These are phyloP conservation scores for Albifimbria verrucaria DNA, from an alignment of 2,329 filamentous ascomycete species.

Conservation along the genomic window DNA sequence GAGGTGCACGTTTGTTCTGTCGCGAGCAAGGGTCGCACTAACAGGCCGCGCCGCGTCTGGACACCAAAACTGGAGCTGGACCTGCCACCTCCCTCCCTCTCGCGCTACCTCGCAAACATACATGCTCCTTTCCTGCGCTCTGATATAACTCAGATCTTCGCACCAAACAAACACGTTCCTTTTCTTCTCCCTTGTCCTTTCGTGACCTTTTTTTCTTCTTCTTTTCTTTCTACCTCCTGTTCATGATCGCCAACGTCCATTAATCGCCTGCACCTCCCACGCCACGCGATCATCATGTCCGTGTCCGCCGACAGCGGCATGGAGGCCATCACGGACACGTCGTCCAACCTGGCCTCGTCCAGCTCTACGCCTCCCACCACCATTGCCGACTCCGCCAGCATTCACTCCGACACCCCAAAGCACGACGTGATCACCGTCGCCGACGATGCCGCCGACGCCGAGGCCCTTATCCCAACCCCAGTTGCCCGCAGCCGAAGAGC, in stretches of 20 bases:
- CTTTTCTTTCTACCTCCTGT: neutral
- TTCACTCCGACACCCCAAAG: slow-evolving; percentile 43
- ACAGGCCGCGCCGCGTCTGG: neutral
- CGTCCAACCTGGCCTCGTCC: slow-evolving; percentile 51
- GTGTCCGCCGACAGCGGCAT: slow-evolving; percentile 29
- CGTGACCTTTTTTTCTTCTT: neutral
- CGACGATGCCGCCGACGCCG: slow-evolving; percentile 18
- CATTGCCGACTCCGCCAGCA: slow-evolving; percentile 58
- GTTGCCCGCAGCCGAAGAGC: slow-evolving; percentile 49
- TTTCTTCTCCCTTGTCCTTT: too few species aligned
- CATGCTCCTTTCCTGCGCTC: neutral
- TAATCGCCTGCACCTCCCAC: slow-evolving; percentile 5
- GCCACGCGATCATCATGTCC: slow-evolving; percentile 22
- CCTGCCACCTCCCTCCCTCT: slow-evolving; percentile 4
- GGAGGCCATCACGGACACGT: slow-evolving; percentile 30
- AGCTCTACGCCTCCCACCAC: slow-evolving; percentile 66
- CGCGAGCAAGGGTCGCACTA: neutral
- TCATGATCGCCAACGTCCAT: too few species aligned
- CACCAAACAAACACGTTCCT: neutral
- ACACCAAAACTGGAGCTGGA: too few species aligned
- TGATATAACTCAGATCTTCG: neutral
- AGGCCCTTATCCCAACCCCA: slow-evolving; percentile 23
- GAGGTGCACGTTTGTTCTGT: neutral
- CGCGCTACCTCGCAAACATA: too few species aligned
- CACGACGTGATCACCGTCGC: slow-evolving; percentile 33